Percentiles rank a stretch among this genome's conserved stretches.
Conservation (phyloP, 2,329 filamentous ascomycete genomes). For the Endoconidiophora polonica region DNA sequence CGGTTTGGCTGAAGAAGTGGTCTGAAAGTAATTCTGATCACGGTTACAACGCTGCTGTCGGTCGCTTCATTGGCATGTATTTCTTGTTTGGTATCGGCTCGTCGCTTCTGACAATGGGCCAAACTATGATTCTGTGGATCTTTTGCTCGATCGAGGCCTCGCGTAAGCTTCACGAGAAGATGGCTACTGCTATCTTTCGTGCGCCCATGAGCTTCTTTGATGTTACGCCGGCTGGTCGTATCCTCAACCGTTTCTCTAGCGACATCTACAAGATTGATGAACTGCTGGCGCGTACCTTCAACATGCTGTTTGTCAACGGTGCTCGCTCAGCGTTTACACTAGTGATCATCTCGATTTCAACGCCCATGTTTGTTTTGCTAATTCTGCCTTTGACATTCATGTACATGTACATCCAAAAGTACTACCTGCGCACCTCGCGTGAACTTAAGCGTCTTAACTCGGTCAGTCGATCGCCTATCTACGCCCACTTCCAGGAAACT, state of each 20-base stretch:
- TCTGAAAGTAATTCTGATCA: conserved; percentile 57
- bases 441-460: conserved; percentile 94
- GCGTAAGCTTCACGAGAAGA: conserved; percentile 86
- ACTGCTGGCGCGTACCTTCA: conserved; percentile 89
- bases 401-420: conserved; percentile 89
- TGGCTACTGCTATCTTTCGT: conserved; percentile 94
- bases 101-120: conserved; percentile 68
- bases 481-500: conserved; percentile 95
- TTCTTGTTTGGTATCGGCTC: conserved; percentile 86
- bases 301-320: conserved; percentile 77
- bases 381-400: conserved; percentile 66
- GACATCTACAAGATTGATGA: conserved; percentile 76
- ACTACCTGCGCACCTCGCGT: conserved; percentile 89
- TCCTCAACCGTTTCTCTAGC: conserved; percentile 86
- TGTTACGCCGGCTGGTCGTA: conserved; percentile 88
- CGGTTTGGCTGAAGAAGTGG: conserved; percentile 89
- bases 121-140: conserved; percentile 94
- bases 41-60: conserved; percentile 57
- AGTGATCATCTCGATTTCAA: conserved; percentile 64
- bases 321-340: conserved; percentile 69
- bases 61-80: conserved; percentile 88
- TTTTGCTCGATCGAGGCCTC: conserved; percentile 99
- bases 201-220: conserved; percentile 99
- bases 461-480: conserved; percentile 88
- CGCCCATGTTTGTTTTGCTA: conserved; percentile 62